These are phyloP conservation scores for Kurtzmaniella fragi DNA, from an alignment of 805 yeast species.

Conservation along the genomic window DNA sequence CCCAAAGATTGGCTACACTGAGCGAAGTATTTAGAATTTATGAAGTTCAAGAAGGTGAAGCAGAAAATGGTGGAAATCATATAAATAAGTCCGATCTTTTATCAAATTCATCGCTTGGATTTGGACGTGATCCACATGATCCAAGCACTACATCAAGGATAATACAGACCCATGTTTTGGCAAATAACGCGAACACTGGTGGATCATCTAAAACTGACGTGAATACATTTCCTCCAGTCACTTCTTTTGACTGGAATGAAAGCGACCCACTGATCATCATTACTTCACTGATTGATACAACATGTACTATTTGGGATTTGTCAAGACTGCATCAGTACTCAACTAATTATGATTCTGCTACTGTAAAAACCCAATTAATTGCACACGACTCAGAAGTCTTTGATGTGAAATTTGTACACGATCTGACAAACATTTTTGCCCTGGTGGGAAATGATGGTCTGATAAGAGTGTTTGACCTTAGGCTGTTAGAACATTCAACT, in stretches of 20 bases:
- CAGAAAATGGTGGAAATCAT: no score
- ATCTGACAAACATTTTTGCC: constrained; percentile 73
- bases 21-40: constrained; percentile 69
- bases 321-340: constrained; percentile 20
- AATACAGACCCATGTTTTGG: constrained; percentile 36
- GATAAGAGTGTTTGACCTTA: constrained; percentile 83
- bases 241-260: constrained; percentile 90
- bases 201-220: constrained; percentile 28
- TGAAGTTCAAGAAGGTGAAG: constrained; percentile 41
- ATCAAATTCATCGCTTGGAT: no score
- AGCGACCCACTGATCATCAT: constrained; percentile 65
- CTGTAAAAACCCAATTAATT: constrained; percentile 86
- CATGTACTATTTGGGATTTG: constrained; percentile 95
- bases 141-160: constrained; percentile 29
- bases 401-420: constrained; percentile 81
- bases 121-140: not conserved
- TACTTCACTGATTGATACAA: constrained; percentile 89
- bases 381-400: constrained; percentile 96
- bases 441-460: constrained; percentile 96
- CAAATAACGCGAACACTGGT: constrained; percentile 30
- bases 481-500: constrained; percentile 89
- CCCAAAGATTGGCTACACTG: constrained; percentile 57
- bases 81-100: no score
- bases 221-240: constrained; percentile 74
- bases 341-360: constrained; percentile 38